phyloP scores from a whole-genome alignment of 2,329 filamentous ascomycete species.

The Pezicula neosporulosa region DNA sequence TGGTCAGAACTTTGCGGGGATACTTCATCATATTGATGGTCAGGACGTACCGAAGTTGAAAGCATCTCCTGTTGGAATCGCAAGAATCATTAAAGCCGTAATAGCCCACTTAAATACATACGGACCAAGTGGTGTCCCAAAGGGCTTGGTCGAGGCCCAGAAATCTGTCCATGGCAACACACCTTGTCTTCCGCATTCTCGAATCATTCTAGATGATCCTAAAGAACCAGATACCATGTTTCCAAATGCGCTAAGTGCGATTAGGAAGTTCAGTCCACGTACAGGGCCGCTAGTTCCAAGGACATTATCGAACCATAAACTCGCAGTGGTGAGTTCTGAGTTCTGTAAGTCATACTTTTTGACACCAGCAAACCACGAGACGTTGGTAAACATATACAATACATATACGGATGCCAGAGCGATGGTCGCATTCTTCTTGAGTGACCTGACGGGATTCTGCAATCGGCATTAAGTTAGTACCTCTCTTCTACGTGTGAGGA shows the following conservation, averaged over 20 bases:
- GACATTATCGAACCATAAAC: conserved; percentile 51
- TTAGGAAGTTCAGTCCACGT: conserved; percentile 52
- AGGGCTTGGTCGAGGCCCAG: conserved; percentile 61
- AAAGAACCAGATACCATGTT: conserved; percentile 55
- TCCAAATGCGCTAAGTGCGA: conserved; percentile 54
- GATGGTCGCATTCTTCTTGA: conserved; percentile 45
- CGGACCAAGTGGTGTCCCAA: conserved; percentile 59
- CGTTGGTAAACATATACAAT: conserved; percentile 56
- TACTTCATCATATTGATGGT: neutral
- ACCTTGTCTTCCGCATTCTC: conserved; percentile 59
- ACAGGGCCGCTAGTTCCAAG: conserved; percentile 48
- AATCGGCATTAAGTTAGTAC: neutral
- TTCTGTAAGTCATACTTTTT: neutral
- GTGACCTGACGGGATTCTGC: conserved; percentile 54
- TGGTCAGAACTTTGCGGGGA: neutral
- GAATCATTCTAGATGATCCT: conserved; percentile 51
- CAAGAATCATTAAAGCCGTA: conserved; percentile 57
- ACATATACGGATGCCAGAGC: conserved; percentile 48
- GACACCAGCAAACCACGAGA: conserved; percentile 54
- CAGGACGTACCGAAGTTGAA: conserved; percentile 52
- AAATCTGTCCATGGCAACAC: conserved; percentile 57
- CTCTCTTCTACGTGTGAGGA: neutral
- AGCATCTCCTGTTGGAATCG: conserved; percentile 58
- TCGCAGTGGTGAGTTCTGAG: neutral
- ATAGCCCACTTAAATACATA: conserved; percentile 55